Evolutionary conservation across 768 basidiomycete genomes (phyloP).

Genomic region (Nidularia sp.): DNA sequence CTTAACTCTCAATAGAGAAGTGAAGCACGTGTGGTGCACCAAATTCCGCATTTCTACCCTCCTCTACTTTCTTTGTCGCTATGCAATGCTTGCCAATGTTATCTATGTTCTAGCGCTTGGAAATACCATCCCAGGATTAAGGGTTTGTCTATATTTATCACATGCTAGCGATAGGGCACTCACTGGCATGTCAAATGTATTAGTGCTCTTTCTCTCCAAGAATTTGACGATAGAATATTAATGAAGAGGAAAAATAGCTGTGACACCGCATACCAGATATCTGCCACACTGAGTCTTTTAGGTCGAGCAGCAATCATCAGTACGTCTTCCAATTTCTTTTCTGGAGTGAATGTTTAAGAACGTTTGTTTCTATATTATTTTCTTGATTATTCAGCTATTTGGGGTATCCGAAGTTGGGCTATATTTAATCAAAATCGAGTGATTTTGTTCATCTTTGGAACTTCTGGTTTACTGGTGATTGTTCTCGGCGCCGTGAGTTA

Average conservation of each 20-base stretch:
- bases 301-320: background rate
- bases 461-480: background rate
- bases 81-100: conserved; percentile 26
- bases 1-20: conserved; percentile 23
- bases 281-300: background rate
- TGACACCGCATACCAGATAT: background rate
- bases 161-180: background rate
- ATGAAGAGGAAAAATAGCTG: background rate
- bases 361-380: background rate
- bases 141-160: background rate
- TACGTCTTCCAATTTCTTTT: background rate
- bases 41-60: conserved; percentile 20
- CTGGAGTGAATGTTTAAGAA: background rate
- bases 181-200: background rate
- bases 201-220: background rate
- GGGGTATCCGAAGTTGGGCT: background rate
- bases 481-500: background rate
- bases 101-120: conserved; percentile 23
- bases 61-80: conserved; percentile 26
- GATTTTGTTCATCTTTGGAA: background rate
- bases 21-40: conserved; percentile 24
- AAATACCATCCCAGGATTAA: conserved; percentile 10
- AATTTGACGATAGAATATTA: background rate
- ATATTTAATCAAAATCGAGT: background rate
- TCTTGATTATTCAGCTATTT: background rate